Base-by-base conservation (phyloP, 176 grass and related monocot species). In the Zea luxurians region DNA sequence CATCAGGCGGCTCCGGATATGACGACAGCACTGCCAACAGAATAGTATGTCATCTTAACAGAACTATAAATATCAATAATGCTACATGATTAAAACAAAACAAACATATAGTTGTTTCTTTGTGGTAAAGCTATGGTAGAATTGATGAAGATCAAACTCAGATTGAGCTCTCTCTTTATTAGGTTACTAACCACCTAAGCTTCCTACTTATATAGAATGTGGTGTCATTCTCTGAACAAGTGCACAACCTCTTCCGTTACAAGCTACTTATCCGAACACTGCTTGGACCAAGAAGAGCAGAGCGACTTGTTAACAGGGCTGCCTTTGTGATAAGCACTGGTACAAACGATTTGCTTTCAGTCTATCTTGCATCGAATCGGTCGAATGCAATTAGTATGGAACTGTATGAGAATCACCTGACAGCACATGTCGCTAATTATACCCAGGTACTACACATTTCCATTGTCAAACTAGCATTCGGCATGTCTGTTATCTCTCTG, bases 1-100 rank as follows among this genome's bases (percentile, higher is more conserved):
- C 91, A 37, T 93, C 88, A 0, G 91, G 85, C 5, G 82, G 81
- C 64, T 90, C 91, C 18, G 91, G 91, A 76, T 93, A 90, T 17
- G 88, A 93, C 61, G 85, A 88, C 64, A 78, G 20, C 63, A 93
- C 91, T 59, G 84, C 91, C 36, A 83, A 17, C 69, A 86, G 83
- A 79, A 50, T 86, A 18, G 91, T 88, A 90, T n/a, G 78, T 67
- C n/a, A 37, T 42, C 43, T 52, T 40, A 81, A 63, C 17, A 63
- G 1, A 70, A 48, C 1, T 7, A 6, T 47, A 70, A 48, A 40
- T 54, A 40, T 18, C 27, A 50, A 72, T n/a, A 50, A 72, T n/a
- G 13, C 36, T 50, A 60, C 46, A 54, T 15, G 60, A 49, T 16
- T 7, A 49, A 61, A 44, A 27, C 16, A 3, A 20, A 54, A 57